Conservation (phyloP, 176 grass and related monocot genomes). For the Typha latifolia region DNA sequence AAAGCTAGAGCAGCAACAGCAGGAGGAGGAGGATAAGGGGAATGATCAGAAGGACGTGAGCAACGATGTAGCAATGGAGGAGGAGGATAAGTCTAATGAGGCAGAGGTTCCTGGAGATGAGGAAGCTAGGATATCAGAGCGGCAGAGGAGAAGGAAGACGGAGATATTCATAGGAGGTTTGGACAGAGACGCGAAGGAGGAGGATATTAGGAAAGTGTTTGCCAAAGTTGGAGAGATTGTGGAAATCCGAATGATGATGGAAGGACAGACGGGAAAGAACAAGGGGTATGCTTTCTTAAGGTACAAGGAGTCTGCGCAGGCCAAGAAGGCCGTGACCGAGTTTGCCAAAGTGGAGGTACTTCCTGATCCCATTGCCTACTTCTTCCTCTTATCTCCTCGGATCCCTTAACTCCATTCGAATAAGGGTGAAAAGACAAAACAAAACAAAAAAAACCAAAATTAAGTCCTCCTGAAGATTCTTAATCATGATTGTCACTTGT, state of each 20-base stretch:
- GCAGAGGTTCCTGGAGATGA: background rate
- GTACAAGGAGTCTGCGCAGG: conserved; percentile 38
- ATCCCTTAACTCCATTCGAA: too few relatives aligned
- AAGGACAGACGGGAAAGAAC: conserved; percentile 31
- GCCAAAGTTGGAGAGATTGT: conserved; percentile 35
- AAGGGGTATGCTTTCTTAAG: conserved; percentile 59
- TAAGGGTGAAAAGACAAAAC: too few relatives aligned
- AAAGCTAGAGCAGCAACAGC: background rate
- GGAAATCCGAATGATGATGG: conserved; percentile 52
- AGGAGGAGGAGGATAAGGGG: background rate
- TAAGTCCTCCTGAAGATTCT: too few relatives aligned
- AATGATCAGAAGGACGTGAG: background rate
- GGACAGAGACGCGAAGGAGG: conserved; percentile 37
- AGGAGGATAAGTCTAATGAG: background rate
- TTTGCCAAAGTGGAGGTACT: conserved; percentile 54
- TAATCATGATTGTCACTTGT: too few relatives aligned
- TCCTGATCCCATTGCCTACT: background rate
- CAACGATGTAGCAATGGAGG: background rate
- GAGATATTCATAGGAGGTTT: conserved; percentile 72
- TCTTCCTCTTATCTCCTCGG: background rate
- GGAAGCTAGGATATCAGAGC: conserved; percentile 24
- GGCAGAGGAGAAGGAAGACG: conserved; percentile 35
- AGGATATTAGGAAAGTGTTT: conserved; percentile 38
- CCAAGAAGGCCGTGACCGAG: conserved; percentile 49
- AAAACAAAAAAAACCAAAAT: too few relatives aligned